Conservation (phyloP, 2,329 filamentous ascomycete genomes). For the Epichloe baconii region DNA sequence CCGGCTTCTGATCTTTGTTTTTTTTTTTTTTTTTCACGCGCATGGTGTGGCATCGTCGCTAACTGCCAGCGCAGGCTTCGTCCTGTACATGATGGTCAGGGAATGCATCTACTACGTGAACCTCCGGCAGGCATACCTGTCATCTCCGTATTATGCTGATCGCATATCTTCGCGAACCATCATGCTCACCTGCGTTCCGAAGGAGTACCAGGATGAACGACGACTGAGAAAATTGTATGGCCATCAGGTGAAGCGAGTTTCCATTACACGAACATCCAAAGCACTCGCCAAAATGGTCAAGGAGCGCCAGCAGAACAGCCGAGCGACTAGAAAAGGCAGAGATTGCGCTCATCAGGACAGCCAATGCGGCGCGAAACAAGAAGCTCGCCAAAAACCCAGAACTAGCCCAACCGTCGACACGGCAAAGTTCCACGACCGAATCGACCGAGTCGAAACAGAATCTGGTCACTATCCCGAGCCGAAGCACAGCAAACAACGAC, state of each 20-base stretch:
- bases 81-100: constrained; percentile 77
- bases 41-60: background rate
- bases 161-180: constrained; percentile 85
- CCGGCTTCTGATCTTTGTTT: background rate
- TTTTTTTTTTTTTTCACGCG: background rate
- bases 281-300: constrained; percentile 71
- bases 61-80: constrained; percentile 45
- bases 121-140: constrained; percentile 79
- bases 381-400: constrained; percentile 1
- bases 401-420: background rate
- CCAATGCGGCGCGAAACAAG: constrained; percentile 58
- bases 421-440: background rate
- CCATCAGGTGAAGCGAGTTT: constrained; percentile 66
- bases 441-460: constrained; percentile 4
- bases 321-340: constrained; percentile 78
- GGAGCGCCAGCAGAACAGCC: constrained; percentile 66
- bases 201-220: constrained; percentile 62
- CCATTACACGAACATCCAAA: constrained; percentile 67
- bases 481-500: constrained; percentile 3
- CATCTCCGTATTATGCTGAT: constrained; percentile 71
- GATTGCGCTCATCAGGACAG: constrained; percentile 68
- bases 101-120: constrained; percentile 90
- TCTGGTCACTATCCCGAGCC: constrained; percentile 1
- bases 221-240: constrained; percentile 73
- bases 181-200: constrained; percentile 74